A percentile compares a stretch with the other conserved stretches of the same genome.
Evolutionary conservation across 305 asterid species (phyloP).

Genomic region (Fraxinus albicans): DNA sequence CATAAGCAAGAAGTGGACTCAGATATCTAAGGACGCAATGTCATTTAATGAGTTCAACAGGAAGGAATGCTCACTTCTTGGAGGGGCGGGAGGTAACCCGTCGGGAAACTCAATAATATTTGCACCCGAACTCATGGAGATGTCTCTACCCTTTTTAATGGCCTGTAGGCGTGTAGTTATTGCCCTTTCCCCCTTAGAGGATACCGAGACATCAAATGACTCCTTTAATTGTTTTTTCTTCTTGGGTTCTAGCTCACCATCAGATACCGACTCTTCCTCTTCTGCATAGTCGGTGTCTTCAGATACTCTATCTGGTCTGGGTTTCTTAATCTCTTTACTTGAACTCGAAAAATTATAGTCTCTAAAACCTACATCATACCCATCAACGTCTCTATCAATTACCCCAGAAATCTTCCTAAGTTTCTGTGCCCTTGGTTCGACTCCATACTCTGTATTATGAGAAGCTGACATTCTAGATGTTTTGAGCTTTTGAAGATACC

Average conservation of each 20-base stretch:
- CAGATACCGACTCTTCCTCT: constrained; percentile 52
- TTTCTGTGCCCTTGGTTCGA: constrained; percentile 49
- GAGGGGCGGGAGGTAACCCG: constrained; percentile 75
- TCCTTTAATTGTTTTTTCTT: constrained; percentile 42
- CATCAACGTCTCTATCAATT: constrained; percentile 35
- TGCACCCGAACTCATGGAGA: constrained; percentile 37
- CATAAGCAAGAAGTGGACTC: constrained; percentile 11
- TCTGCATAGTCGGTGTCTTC: constrained; percentile 51
- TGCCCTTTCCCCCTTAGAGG: constrained; percentile 41
- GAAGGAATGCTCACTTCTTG: constrained; percentile 56
- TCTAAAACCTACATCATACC: constrained; percentile 33
- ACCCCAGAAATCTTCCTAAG: constrained; percentile 47
- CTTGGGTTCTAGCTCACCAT: constrained; percentile 48
- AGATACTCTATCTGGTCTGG: constrained; percentile 33
- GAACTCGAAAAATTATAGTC: constrained; percentile 42
- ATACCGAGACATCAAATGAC: constrained; percentile 30
- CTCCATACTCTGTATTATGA: constrained; percentile 41
- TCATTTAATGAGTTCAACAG: background rate
- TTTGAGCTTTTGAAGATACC: constrained; percentile 68
- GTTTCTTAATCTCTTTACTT: constrained; percentile 43
- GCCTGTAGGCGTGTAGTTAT: constrained; percentile 67
- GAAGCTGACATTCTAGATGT: constrained; percentile 37
- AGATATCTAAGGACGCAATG: constrained; percentile 17
- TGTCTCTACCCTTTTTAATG: constrained; percentile 42
- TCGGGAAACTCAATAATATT: constrained; percentile 51